Base-by-base conservation (phyloP, 2,329 filamentous ascomycete genomes). In the Ophiostoma sp. region DNA sequence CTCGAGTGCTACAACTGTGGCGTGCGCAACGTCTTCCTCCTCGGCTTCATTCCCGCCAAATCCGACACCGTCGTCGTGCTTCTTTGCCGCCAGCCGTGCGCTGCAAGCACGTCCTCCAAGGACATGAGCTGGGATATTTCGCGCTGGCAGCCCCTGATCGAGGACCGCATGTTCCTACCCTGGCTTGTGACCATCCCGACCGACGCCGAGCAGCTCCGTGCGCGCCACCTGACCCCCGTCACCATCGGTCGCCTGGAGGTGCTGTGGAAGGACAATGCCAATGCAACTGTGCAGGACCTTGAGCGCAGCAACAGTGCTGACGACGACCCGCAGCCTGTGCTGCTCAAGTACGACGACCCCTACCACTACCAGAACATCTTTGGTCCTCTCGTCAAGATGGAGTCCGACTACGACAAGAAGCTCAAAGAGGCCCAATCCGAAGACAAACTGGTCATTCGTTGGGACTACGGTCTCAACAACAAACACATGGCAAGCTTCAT, bases 91-190 rank as follows among this genome's bases (percentile, higher is more conserved):
- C 95, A 98, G 79, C 95, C 95, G 64, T 99, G 95, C 78, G 95
- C 94, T 45, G 90, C 95, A 41, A 94, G 91, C 80, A 91, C 93
- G 1, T 98, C 95, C 45, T 94, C 92, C 72, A 99, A 99, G 80
- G 95, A 99, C 75, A 98, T 99, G 93, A 99, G 95, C 78, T 99
- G 95, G 95, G 95, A 99, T 77, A 96, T 93, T 5, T 96, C 94
- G 40, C 88, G 93, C 76, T 99, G 95, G 95, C 93, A 98, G 77
- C 95, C 95, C 12, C 83, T 99, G 69, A 98, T 99, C 72, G 93
- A 97, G 78, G 95, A 99, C 76, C 92, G 95, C 65, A 95, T 93
- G 16, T 99, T 99, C 77, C 80, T 99, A 49, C 85, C 90, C 52
- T 99, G 95, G 95, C 90, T 99, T 38, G 94, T 99, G 7, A 87